These are phyloP conservation scores for Pugionium dolabratum DNA, from an alignment of 345 rosid species.

Conservation along the genomic window DNA sequence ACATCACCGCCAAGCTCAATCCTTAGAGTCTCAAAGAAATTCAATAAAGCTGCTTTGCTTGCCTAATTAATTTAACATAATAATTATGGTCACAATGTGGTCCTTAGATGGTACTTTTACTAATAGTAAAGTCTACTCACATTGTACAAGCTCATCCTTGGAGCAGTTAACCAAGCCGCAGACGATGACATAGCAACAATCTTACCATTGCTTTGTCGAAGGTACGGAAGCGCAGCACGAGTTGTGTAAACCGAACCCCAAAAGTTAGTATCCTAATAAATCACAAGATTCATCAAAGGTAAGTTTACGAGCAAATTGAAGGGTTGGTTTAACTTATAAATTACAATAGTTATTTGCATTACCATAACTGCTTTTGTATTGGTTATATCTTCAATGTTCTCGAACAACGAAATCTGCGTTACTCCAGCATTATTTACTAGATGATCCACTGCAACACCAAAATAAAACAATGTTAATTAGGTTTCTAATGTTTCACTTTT, in stretches of 20 bases:
- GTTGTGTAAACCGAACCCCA: constrained; percentile 67
- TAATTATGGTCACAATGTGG: too few species aligned
- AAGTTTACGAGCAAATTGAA: background rate
- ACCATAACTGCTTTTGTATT: constrained; percentile 44
- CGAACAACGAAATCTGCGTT: constrained; percentile 44
- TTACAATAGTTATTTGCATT: background rate
- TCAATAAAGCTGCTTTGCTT: constrained; percentile 60
- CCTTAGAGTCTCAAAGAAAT: constrained; percentile 64
- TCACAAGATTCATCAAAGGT: background rate
- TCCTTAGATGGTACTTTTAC: background rate
- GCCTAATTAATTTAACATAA: constrained; percentile 62
- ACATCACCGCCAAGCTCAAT: constrained; percentile 53
- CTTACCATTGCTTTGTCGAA: constrained; percentile 54
- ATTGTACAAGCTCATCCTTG: constrained; percentile 56
- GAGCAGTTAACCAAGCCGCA: constrained; percentile 50
- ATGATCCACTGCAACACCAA: constrained; percentile 54
- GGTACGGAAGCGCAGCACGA: constrained; percentile 58
- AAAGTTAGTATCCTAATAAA: constrained; percentile 57
- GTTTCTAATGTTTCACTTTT: too few species aligned
- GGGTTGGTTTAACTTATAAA: background rate
- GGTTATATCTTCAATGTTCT: constrained; percentile 42
- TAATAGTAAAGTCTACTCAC: constrained; percentile 34
- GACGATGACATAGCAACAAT: constrained; percentile 55
- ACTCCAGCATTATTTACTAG: constrained; percentile 57
- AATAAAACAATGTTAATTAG: background rate